Conservation (phyloP, 345 rosid species). For the Geranium brycei region DNA sequence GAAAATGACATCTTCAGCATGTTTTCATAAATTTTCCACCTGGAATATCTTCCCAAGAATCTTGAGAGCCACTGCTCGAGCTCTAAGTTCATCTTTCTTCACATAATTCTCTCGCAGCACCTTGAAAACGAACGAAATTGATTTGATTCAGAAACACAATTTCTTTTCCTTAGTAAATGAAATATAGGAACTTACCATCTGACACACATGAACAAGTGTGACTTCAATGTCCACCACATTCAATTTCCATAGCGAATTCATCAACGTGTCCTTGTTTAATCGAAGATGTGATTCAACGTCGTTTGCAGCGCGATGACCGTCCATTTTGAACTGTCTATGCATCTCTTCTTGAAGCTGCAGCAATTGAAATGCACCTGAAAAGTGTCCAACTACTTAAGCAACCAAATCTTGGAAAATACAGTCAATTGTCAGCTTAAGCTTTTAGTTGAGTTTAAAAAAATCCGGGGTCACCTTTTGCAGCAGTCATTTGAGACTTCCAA, state of each 20-base stretch:
- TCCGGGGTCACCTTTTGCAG: conserved; percentile 41
- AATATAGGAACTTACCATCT: conserved; percentile 37
- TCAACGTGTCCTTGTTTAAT: conserved; percentile 56
- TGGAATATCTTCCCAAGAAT: conserved; percentile 72
- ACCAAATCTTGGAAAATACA: background rate
- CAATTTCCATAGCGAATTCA: conserved; percentile 78
- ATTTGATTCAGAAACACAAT: too few relatives aligned
- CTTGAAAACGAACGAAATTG: conserved; percentile 17
- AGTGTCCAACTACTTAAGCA: background rate
- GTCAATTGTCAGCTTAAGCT: background rate
- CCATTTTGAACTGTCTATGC: conserved; percentile 44
- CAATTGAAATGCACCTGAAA: conserved; percentile 76
- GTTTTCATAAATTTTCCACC: conserved; percentile 24
- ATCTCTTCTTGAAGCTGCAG: conserved; percentile 88
- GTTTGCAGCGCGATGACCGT: conserved; percentile 37
- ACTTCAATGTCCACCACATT: conserved; percentile 87
- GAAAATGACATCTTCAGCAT: background rate
- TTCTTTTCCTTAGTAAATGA: background rate
- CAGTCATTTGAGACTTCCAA: conserved; percentile 66
- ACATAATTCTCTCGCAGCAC: conserved; percentile 51
- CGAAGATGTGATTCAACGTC: conserved; percentile 65
- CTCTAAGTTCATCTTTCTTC: conserved; percentile 62
- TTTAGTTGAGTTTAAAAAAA: too few relatives aligned
- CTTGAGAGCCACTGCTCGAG: conserved; percentile 60
- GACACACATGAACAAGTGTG: conserved; percentile 69